A percentile compares a stretch with the other conserved stretches of the same genome.
These are phyloP conservation scores for Tylopilus sp. DNA, from an alignment of 768 basidiomycete species.

Conservation along the genomic window DNA sequence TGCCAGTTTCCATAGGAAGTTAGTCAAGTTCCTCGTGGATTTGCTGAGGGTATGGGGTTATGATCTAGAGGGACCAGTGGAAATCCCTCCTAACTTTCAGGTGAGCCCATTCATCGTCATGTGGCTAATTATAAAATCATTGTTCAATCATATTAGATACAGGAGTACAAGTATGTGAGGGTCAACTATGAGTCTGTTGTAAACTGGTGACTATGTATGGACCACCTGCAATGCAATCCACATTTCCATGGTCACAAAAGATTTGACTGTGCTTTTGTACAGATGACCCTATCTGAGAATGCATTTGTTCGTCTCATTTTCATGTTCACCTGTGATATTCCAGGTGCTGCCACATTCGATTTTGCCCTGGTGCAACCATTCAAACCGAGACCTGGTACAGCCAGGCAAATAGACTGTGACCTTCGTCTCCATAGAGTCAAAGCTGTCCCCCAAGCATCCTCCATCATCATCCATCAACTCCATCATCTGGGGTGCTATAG, in stretches of 20 bases:
- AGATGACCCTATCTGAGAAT: neutral
- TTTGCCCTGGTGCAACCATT: constrained; percentile 24
- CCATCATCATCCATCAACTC: no score
- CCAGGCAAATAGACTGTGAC: neutral
- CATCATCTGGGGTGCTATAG: no score
- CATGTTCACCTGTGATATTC: constrained; percentile 23
- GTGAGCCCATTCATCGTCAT: no score
- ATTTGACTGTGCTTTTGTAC: constrained; percentile 29
- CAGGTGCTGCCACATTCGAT: neutral
- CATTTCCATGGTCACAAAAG: constrained; percentile 23
- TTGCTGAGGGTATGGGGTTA: no score
- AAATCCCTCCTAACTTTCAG: no score
- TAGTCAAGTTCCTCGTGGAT: no score
- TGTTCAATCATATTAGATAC: constrained; percentile 12
- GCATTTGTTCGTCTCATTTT: constrained; percentile 19
- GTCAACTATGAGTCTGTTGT: constrained; percentile 26
- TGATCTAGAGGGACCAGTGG: no score
- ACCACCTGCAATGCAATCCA: constrained; percentile 32
- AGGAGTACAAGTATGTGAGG: constrained; percentile 22
- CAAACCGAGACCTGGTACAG: neutral
- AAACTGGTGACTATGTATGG: constrained; percentile 26
- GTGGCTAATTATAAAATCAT: no score
- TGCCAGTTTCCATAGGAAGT: no score
- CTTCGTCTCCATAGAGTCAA: neutral
- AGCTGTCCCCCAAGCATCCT: no score